phyloP scores from a whole-genome alignment of 2,329 filamentous ascomycete species.

The Cladosporium cucumerinum region DNA sequence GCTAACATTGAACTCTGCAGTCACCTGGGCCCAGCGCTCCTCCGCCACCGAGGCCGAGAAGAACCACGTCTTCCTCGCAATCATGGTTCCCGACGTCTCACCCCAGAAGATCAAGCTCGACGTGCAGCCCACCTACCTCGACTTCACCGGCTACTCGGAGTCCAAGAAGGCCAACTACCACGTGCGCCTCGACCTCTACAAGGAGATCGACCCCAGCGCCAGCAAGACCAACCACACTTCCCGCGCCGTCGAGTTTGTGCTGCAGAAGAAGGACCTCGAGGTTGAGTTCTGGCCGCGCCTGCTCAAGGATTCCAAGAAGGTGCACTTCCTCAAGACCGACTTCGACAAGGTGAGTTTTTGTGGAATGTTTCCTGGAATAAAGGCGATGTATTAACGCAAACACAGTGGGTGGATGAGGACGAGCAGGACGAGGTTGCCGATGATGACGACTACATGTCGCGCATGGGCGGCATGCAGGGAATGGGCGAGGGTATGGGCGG shows the following conservation, averaged over 20 bases:
- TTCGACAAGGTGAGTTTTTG: constrained; percentile 80
- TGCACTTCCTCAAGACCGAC: constrained; percentile 96
- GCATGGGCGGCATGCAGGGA: constrained; percentile 49
- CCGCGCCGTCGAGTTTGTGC: constrained; percentile 83
- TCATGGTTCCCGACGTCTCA: constrained; percentile 81
- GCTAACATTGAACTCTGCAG: constrained; percentile 48
- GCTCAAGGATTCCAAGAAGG: constrained; percentile 83
- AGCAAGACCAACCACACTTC: constrained; percentile 85
- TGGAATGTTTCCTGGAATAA: background rate
- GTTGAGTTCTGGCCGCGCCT: constrained; percentile 94
- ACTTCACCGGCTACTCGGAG: constrained; percentile 77
- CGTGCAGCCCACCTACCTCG: constrained; percentile 70
- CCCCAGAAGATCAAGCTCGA: constrained; percentile 75
- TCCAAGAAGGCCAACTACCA: constrained; percentile 85
- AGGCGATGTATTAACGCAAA: background rate
- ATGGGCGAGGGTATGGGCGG: constrained; percentile 40
- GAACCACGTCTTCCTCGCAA: constrained; percentile 93
- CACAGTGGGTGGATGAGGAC: constrained; percentile 90
- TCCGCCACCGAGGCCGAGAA: constrained; percentile 73
- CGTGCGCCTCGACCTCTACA: constrained; percentile 82
- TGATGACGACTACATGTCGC: constrained; percentile 63
- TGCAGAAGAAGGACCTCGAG: constrained; percentile 95
- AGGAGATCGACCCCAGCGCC: constrained; percentile 80
- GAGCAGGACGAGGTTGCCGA: constrained; percentile 90
- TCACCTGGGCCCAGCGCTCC: constrained; percentile 97